Evolutionary conservation across 495 filamentous ascomycete species (phyloP).

Genomic region (Filosporella fistucella): DNA sequence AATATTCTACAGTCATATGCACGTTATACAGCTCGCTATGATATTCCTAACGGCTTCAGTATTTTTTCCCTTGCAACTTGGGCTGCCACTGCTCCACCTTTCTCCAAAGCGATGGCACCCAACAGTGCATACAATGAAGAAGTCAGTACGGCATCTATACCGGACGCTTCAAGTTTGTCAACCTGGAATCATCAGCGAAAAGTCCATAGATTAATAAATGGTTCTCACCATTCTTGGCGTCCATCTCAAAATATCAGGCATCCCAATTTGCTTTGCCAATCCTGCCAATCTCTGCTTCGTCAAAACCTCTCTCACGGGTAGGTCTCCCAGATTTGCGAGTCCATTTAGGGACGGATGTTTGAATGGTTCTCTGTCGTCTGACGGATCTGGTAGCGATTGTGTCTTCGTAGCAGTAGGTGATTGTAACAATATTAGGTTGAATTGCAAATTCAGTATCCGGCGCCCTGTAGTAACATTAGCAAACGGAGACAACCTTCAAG

Average conservation of each 20-base stretch:
- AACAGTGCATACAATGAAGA: constrained; percentile 79
- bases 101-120: constrained; percentile 81
- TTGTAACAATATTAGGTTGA: constrained; percentile 65
- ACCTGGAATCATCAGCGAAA: constrained; percentile 44
- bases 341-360: constrained; percentile 67
- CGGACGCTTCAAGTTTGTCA: constrained; percentile 64
- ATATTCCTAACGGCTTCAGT: constrained; percentile 39
- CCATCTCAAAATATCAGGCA: constrained; percentile 78
- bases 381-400: constrained; percentile 32
- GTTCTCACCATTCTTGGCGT: constrained; percentile 69
- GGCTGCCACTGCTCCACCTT: constrained; percentile 74
- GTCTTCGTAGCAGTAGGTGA: constrained; percentile 27
- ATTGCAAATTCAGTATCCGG: constrained; percentile 74
- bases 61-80: constrained; percentile 73
- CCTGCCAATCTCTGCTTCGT: constrained; percentile 55
- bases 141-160: constrained; percentile 65
- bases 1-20: constrained; percentile 17
- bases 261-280: constrained; percentile 63
- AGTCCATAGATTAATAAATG: neutral
- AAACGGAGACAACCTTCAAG: neutral
- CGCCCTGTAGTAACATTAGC: constrained; percentile 55
- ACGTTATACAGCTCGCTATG: constrained; percentile 13
- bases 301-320: constrained; percentile 50
- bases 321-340: constrained; percentile 58
- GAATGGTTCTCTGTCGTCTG: constrained; percentile 61